Evolutionary conservation across 129 eudicot species (phyloP).

Genomic region (Pseudognaphalium luteoalbum): DNA sequence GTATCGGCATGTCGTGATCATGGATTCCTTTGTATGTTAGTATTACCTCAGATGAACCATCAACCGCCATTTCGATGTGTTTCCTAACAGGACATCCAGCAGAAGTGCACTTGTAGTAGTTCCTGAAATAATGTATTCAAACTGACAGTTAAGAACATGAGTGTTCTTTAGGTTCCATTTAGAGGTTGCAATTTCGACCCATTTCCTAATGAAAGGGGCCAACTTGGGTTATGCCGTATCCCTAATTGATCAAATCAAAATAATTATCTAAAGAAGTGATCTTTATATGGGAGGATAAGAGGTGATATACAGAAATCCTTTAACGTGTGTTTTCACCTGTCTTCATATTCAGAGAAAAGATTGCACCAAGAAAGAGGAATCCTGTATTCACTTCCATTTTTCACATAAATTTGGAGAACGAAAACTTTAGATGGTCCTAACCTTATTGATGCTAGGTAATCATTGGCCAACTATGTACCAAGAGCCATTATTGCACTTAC

Average conservation of each 20-base stretch:
- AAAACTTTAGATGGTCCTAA: slow-evolving; percentile 8
- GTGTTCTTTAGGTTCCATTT: not conserved
- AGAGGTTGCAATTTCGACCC: not conserved
- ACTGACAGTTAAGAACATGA: not conserved
- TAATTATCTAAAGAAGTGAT: not conserved
- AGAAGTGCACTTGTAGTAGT: slow-evolving; percentile 87
- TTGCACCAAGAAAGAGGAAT: not conserved
- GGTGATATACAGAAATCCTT: not conserved
- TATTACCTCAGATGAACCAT: slow-evolving; percentile 49
- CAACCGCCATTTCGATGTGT: slow-evolving; percentile 78
- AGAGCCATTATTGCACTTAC: not conserved
- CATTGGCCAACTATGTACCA: not conserved
- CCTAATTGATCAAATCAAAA: not conserved
- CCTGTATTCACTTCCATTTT: not conserved
- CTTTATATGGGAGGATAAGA: not conserved
- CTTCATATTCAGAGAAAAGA: too few relatives aligned
- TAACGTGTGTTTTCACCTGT: not conserved
- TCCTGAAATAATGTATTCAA: slow-evolving; percentile 50
- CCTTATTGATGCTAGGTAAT: not conserved
- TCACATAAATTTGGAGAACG: not conserved
- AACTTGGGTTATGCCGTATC: too few relatives aligned
- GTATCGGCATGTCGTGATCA: slow-evolving; percentile 72
- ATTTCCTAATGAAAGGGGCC: not conserved
- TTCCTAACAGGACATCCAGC: slow-evolving; percentile 93
- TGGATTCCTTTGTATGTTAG: slow-evolving; percentile 84